Evolutionary conservation across 202 grass and related monocot genomes (phyloP).

Genomic region (Brachypodium distachyon): DNA sequence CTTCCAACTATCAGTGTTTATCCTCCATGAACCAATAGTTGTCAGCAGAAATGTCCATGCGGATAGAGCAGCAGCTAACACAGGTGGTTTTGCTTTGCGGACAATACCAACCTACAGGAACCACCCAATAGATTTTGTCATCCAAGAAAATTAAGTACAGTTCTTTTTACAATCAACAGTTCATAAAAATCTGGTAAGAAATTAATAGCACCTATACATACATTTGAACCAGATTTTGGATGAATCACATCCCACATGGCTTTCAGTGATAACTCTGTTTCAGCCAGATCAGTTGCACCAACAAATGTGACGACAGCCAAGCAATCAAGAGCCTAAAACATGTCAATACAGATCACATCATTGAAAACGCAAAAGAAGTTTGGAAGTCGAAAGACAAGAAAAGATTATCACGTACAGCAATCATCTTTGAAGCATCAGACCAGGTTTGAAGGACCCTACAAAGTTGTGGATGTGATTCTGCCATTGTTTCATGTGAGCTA

Average conservation of each 20-base stretch:
- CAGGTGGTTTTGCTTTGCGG: conserved; percentile 49
- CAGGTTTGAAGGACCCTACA: conserved; percentile 60
- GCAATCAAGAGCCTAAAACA: conserved; percentile 71
- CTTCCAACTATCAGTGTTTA: conserved; percentile 89
- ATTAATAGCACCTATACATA: conserved; percentile 23
- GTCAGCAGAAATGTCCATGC: conserved; percentile 93
- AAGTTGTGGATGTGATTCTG: conserved; percentile 58
- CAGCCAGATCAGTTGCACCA: conserved; percentile 83
- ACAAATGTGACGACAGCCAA: conserved; percentile 78
- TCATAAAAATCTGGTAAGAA: neutral
- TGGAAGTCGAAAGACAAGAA: neutral
- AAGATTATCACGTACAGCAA: conserved; percentile 41
- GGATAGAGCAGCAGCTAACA: conserved; percentile 76
- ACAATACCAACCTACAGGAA: conserved; percentile 60
- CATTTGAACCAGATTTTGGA: conserved; percentile 92
- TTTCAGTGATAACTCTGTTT: conserved; percentile 76
- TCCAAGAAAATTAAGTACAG: neutral
- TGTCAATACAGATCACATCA: neutral
- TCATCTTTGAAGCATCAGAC: conserved; percentile 64
- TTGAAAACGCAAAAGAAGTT: neutral
- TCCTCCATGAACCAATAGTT: conserved; percentile 77
- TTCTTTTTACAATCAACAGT: neutral
- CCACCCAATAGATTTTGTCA: neutral
- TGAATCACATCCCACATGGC: conserved; percentile 94
- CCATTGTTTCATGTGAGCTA: conserved; percentile 73